Percentiles rank a stretch among this genome's conserved stretches.
These are phyloP conservation scores for Hypholoma sublateritium DNA, from an alignment of 768 basidiomycete species.

Conservation along the genomic window DNA sequence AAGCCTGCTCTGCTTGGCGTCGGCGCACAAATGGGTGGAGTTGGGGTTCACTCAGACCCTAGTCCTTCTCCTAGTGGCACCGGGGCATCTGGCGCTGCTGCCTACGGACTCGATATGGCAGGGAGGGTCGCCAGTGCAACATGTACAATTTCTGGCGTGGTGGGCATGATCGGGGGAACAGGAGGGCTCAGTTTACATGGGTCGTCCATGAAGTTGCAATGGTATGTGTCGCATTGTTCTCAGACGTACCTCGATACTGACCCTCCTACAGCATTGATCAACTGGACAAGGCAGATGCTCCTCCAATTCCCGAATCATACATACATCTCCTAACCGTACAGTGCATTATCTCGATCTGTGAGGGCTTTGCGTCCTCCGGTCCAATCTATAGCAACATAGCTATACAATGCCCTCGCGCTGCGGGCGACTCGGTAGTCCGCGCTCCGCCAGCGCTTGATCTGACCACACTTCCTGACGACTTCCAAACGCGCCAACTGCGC, in stretches of 20 bases:
- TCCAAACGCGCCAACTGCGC: slow-evolving; percentile 56
- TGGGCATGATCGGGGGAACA: slow-evolving; percentile 75
- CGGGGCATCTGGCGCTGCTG: slow-evolving; percentile 34
- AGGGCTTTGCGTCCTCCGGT: slow-evolving; percentile 75
- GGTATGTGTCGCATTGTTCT: slow-evolving; percentile 47
- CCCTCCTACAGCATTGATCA: slow-evolving; percentile 80
- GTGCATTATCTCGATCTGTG: slow-evolving; percentile 81
- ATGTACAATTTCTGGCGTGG: slow-evolving; percentile 79
- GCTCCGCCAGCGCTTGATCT: slow-evolving; percentile 76
- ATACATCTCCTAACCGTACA: slow-evolving; percentile 91
- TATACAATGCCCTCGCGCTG: slow-evolving; percentile 60
- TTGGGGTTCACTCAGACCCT: slow-evolving; percentile 54
- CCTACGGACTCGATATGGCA: slow-evolving; percentile 68
- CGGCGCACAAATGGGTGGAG: slow-evolving; percentile 75
- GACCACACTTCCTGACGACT: slow-evolving; percentile 45
- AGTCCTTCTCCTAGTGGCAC: slow-evolving; percentile 14
- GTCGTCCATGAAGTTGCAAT: slow-evolving; percentile 87
- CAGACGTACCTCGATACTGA: not conserved
- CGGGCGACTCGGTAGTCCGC: slow-evolving; percentile 64
- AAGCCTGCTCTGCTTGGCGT: slow-evolving; percentile 85
- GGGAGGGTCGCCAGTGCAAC: slow-evolving; percentile 87
- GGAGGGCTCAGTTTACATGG: slow-evolving; percentile 68
- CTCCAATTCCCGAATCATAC: slow-evolving; percentile 90
- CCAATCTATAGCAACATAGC: slow-evolving; percentile 75
- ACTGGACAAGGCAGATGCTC: slow-evolving; percentile 95